Conservation (phyloP, 768 basidiomycete genomes). For the Hericium alpestre region DNA sequence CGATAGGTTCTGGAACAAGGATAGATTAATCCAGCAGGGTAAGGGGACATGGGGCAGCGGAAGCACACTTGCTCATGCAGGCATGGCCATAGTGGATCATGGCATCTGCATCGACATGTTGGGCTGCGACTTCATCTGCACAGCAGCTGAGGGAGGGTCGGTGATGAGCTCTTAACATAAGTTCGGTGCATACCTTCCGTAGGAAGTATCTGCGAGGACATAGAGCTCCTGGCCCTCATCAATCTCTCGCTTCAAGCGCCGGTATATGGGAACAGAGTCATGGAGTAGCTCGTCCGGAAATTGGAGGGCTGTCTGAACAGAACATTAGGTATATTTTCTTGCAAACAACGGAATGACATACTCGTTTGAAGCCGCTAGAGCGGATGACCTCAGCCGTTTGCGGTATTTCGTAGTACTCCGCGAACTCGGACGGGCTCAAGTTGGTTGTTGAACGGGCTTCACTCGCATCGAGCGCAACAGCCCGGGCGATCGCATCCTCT, state of each 20-base stretch:
- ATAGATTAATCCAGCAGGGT: neutral
- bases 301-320: conserved; percentile 70
- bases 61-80: conserved; percentile 72
- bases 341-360: conserved; percentile 18
- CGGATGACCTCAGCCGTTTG: conserved; percentile 53
- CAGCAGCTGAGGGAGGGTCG: conserved; percentile 56
- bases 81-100: conserved; percentile 96
- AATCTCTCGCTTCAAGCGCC: conserved; percentile 43
- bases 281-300: conserved; percentile 90
- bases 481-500: conserved; percentile 51
- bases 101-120: conserved; percentile 85
- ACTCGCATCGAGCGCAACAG: conserved; percentile 37
- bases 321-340: neutral
- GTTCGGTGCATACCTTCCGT: conserved; percentile 60
- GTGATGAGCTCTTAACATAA: neutral
- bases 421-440: conserved; percentile 32
- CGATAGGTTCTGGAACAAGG: conserved; percentile 56
- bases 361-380: conserved; percentile 58
- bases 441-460: conserved; percentile 19
- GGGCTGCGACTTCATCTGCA: conserved; percentile 91
- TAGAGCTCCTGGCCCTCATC: conserved; percentile 53
- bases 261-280: conserved; percentile 78
- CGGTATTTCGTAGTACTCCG: conserved; percentile 66
- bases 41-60: neutral
- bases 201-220: conserved; percentile 94